phyloP scores from a whole-genome alignment of 1,139 yeast species.

The Suhomyces yuchorum region DNA sequence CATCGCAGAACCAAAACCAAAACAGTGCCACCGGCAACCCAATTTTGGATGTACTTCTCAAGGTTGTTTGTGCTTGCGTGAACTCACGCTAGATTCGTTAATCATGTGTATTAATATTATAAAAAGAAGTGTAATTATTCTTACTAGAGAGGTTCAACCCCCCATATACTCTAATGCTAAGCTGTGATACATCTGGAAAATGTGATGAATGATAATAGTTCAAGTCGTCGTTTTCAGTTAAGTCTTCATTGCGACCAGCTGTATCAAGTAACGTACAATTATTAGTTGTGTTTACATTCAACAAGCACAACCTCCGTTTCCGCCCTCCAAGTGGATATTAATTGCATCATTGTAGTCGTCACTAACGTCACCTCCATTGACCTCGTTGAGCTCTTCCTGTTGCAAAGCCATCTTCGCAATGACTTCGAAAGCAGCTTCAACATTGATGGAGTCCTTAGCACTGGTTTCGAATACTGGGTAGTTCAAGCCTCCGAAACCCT shows the following conservation, averaged over 20 bases:
- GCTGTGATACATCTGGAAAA: background rate
- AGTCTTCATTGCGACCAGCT: background rate
- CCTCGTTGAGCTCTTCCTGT: slow-evolving; percentile 86
- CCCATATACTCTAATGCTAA: slow-evolving; percentile 2
- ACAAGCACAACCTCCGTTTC: slow-evolving; percentile 73
- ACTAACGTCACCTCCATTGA: slow-evolving; percentile 71
- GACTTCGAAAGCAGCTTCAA: slow-evolving; percentile 93
- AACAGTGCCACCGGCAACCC: slow-evolving; percentile 36
- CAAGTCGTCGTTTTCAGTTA: background rate
- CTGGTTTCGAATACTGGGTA: slow-evolving; percentile 71
- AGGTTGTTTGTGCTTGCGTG: slow-evolving; percentile 37
- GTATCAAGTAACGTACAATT: background rate
- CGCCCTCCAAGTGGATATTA: slow-evolving; percentile 88
- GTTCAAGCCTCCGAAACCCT: slow-evolving; percentile 70
- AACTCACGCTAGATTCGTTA: slow-evolving; percentile 17
- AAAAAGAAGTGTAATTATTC: slow-evolving; percentile 6
- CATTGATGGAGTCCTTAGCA: slow-evolving; percentile 41
- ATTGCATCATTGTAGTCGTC: slow-evolving; percentile 93
- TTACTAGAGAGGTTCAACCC: slow-evolving; percentile 7
- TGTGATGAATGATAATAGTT: background rate
- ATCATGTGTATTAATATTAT: slow-evolving; percentile 11
- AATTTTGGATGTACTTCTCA: slow-evolving; percentile 33
- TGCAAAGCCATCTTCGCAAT: slow-evolving; percentile 93
- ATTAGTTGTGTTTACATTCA: slow-evolving; percentile 23
- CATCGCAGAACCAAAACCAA: slow-evolving; percentile 27